A percentile compares a stretch with the other conserved stretches of the same genome.
Conservation (phyloP, 73 alveolate species). For the Paramecium pentaurelia region DNA sequence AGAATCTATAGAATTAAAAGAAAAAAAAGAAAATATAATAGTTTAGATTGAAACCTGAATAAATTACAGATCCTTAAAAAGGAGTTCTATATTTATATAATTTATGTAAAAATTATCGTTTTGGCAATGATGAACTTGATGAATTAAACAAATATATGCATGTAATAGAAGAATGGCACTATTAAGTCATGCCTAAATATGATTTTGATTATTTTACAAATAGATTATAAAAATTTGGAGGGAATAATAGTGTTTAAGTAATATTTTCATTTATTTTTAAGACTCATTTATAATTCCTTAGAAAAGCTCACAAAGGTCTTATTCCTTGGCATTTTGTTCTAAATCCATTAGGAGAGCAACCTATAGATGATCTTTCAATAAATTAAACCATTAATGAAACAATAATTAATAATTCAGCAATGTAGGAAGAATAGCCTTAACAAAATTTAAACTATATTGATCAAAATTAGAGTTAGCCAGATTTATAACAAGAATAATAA, state of each 20-base stretch:
- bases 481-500: neutral
- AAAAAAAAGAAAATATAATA: neutral
- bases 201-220: slow-evolving; percentile 16
- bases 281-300: neutral
- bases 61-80: neutral
- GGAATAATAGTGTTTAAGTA: slow-evolving; percentile 9
- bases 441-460: neutral
- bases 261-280: neutral
- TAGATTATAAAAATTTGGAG: slow-evolving; percentile 38
- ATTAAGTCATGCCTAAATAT: slow-evolving; percentile 33
- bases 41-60: neutral
- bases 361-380: neutral
- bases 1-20: neutral
- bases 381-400: neutral
- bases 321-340: slow-evolving; percentile 32
- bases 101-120: neutral
- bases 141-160: slow-evolving; percentile 3
- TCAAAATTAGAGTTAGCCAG: neutral
- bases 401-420: neutral
- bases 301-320: slow-evolving; percentile 30
- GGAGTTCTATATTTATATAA: slow-evolving; percentile 1
- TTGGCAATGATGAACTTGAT: neutral
- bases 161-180: slow-evolving; percentile 45
- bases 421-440: neutral
- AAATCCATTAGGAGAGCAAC: neutral